Conservation (phyloP, 1,139 yeast species). For the Hyphopichia khmerensis region DNA sequence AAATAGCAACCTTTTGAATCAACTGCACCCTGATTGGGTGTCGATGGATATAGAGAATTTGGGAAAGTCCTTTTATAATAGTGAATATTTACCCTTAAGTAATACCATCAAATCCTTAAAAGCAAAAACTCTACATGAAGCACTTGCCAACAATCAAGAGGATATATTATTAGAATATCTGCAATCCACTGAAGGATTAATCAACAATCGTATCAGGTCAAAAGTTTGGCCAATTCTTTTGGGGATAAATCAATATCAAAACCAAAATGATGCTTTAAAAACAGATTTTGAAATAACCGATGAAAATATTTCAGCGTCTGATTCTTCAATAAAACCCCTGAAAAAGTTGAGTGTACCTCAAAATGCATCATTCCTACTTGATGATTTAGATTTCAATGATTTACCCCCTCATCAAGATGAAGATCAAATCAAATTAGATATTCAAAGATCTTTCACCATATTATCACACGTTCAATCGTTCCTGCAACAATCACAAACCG, state of each 20-base stretch:
- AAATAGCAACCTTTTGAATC: slow-evolving; percentile 3
- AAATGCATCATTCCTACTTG: slow-evolving; percentile 13
- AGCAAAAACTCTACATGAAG: slow-evolving; percentile 38
- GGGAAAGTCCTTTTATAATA: slow-evolving; percentile 49
- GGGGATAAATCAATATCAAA: slow-evolving; percentile 13
- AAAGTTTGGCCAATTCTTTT: slow-evolving; percentile 51
- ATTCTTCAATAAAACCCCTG: slow-evolving; percentile 4
- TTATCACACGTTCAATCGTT: slow-evolving; percentile 30
- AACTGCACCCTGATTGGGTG: slow-evolving; percentile 44
- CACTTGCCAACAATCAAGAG: slow-evolving; percentile 25
- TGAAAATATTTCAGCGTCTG: slow-evolving; percentile 3
- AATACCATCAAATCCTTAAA: slow-evolving; percentile 41
- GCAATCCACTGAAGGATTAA: slow-evolving; percentile 50
- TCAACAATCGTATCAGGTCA: slow-evolving; percentile 39
- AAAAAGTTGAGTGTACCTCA: slow-evolving; percentile 1
- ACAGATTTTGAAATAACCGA: neutral
- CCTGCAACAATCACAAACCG: slow-evolving; percentile 14
- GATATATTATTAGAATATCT: slow-evolving; percentile 33
- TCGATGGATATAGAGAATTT: slow-evolving; percentile 49
- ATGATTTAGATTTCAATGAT: slow-evolving; percentile 26
- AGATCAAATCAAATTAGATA: slow-evolving; percentile 76
- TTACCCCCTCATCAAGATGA: slow-evolving; percentile 63
- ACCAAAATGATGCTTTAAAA: neutral
- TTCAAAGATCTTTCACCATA: slow-evolving; percentile 64
- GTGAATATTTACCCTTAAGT: slow-evolving; percentile 39